Evolutionary conservation across 306 rosid species (phyloP).

Genomic region (Cicer cuneatum): DNA sequence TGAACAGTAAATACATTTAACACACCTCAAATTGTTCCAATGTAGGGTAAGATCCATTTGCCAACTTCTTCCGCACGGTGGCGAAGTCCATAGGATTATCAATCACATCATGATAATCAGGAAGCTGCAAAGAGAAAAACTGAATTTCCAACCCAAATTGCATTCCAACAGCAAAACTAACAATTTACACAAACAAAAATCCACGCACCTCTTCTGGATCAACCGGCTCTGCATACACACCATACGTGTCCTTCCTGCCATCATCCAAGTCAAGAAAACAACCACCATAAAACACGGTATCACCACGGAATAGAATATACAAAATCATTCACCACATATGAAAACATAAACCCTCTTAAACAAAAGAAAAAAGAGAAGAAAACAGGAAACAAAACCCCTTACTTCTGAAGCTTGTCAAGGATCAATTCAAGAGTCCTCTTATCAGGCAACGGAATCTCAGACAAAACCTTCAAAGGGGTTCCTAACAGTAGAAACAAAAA

Average conservation of each 20-base stretch:
- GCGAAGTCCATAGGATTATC: conserved; percentile 97
- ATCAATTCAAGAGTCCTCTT: conserved; percentile 88
- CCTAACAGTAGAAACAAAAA: conserved; percentile 55
- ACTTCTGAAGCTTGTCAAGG: conserved; percentile 97
- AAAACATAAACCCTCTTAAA: not conserved
- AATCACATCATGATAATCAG: conserved; percentile 91
- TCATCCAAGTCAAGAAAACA: conserved; percentile 31
- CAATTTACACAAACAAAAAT: conserved; percentile 23
- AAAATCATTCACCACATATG: conserved; percentile 1
- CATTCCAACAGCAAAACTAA: conserved; percentile 41
- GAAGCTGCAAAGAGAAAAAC: conserved; percentile 72
- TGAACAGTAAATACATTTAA: conserved; percentile 23
- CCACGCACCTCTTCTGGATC: conserved; percentile 93
- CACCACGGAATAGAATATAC: not conserved
- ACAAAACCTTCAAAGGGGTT: conserved; percentile 62
- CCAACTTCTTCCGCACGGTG: conserved; percentile 84
- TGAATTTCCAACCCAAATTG: conserved; percentile 35
- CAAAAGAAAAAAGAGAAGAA: conserved; percentile 29
- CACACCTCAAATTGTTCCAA: conserved; percentile 92
- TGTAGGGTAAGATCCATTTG: conserved; percentile 73
- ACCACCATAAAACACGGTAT: conserved; percentile 30
- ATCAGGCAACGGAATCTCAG: conserved; percentile 76
- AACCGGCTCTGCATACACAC: conserved; percentile 97
- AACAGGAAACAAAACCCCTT: conserved; percentile 38
- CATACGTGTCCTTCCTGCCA: conserved; percentile 97